Evolutionary conservation across 2,329 filamentous ascomycete genomes (phyloP).

Genomic region (Leptographium lundbergii): DNA sequence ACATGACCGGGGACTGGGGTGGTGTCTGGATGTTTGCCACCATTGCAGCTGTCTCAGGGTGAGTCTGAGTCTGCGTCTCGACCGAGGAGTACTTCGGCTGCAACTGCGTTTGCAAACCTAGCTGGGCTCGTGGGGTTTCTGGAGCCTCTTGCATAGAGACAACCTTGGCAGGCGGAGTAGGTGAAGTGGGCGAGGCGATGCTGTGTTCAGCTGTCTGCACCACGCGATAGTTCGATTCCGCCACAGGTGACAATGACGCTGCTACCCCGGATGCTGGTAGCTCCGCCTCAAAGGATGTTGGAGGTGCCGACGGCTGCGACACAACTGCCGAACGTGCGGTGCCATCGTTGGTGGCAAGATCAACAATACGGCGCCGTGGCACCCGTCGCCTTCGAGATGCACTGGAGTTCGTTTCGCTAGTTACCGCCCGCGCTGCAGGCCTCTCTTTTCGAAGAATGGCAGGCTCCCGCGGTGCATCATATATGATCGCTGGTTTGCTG

Average conservation of each 20-base stretch:
- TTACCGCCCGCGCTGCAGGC: slow-evolving; percentile 36
- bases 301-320: slow-evolving; percentile 7
- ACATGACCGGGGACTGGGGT: background rate
- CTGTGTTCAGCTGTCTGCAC: slow-evolving; percentile 25
- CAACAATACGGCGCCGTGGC: slow-evolving; percentile 51
- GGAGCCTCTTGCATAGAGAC: slow-evolving; percentile 4
- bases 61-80: slow-evolving; percentile 15
- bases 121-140: slow-evolving; percentile 26
- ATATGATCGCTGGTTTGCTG: slow-evolving; percentile 52
- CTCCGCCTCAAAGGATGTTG: slow-evolving; percentile 7
- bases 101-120: slow-evolving; percentile 21
- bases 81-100: slow-evolving; percentile 20
- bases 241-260: background rate
- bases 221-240: slow-evolving; percentile 29
- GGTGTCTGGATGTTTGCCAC: background rate
- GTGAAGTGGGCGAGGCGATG: slow-evolving; percentile 16
- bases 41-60: background rate
- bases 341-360: slow-evolving; percentile 42
- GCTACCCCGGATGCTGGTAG: background rate
- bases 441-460: slow-evolving; percentile 47
- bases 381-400: slow-evolving; percentile 48
- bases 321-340: background rate
- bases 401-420: slow-evolving; percentile 44
- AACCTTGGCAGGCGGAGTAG: slow-evolving; percentile 17
- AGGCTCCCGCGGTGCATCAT: slow-evolving; percentile 36